These are phyloP conservation scores for Chaetothyriales sp. DNA, from an alignment of 2,329 filamentous ascomycete genomes.

Conservation along the genomic window DNA sequence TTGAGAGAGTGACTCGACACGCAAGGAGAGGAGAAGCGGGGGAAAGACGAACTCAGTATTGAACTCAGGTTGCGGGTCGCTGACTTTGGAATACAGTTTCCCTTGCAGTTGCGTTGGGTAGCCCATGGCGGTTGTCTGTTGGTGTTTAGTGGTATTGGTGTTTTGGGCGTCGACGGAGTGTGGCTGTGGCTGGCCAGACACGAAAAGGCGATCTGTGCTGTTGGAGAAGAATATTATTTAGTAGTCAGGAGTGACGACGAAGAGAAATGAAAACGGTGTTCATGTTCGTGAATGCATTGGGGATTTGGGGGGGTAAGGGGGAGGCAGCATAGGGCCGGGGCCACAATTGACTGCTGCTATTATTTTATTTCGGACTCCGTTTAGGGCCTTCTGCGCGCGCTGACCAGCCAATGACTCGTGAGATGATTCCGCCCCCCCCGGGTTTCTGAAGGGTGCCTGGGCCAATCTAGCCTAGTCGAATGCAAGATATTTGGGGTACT, in stretches of 20 bases:
- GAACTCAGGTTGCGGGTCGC: constrained; percentile 18
- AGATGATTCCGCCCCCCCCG: neutral
- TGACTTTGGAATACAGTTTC: constrained; percentile 18
- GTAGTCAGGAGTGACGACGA: too few species aligned
- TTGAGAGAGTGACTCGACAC: neutral
- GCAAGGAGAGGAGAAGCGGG: neutral
- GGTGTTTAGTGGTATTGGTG: neutral
- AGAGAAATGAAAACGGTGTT: too few species aligned
- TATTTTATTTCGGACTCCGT: neutral
- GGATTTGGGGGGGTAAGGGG: too few species aligned
- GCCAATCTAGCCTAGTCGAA: neutral
- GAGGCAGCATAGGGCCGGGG: too few species aligned
- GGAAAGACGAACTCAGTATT: constrained; percentile 14
- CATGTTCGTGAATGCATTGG: neutral
- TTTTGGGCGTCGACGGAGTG: neutral
- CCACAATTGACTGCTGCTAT: neutral
- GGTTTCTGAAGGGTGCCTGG: neutral
- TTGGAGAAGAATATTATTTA: neutral
- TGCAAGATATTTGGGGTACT: neutral
- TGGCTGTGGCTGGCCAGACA: neutral
- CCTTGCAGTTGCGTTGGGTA: constrained; percentile 15
- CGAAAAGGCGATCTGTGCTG: neutral
- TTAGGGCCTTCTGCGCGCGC: neutral
- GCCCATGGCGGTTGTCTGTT: constrained; percentile 7
- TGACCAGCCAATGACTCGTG: neutral